Evolutionary conservation across 2,329 filamentous ascomycete genomes (phyloP).

Genomic region (Fusarium papillatum): DNA sequence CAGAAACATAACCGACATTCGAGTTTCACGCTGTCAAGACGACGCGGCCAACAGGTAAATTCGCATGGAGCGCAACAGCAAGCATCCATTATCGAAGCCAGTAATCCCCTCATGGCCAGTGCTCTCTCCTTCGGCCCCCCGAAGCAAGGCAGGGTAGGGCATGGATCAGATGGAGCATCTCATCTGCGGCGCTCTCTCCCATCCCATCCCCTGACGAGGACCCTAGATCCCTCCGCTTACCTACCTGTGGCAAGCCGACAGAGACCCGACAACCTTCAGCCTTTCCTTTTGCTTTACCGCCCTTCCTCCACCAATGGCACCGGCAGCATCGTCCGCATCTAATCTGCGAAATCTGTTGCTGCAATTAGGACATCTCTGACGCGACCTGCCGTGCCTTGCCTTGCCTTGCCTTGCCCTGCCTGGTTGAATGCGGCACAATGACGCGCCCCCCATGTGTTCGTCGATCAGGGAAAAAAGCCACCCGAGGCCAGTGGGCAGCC

Average conservation of each 20-base stretch:
- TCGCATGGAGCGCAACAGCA: neutral
- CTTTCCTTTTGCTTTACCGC: neutral
- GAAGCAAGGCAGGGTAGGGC: conserved; percentile 2
- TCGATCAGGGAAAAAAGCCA: conserved; percentile 9
- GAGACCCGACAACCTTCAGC: neutral
- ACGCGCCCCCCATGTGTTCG: conserved; percentile 24
- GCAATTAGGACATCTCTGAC: neutral
- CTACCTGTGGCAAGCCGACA: neutral
- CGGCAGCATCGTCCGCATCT: conserved; percentile 19
- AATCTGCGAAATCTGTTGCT: conserved; percentile 28
- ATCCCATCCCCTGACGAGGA: conserved; percentile 21
- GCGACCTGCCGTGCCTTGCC: neutral
- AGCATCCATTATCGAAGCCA: conserved; percentile 1
- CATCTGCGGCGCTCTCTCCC: conserved; percentile 19
- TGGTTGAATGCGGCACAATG: conserved; percentile 17
- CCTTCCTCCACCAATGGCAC: conserved; percentile 31
- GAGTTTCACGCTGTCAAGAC: conserved; percentile 4
- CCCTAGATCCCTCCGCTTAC: conserved; percentile 29
- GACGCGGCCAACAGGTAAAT: neutral
- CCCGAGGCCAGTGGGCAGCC: neutral
- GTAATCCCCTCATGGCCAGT: conserved; percentile 38
- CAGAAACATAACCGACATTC: neutral
- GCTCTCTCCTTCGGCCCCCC: conserved; percentile 12
- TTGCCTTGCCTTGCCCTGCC: neutral
- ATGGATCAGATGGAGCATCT: conserved; percentile 24